A percentile compares a stretch with the other conserved stretches of the same genome.
Conservation (phyloP, 306 rosid genomes). For the Castanea mollissima region DNA sequence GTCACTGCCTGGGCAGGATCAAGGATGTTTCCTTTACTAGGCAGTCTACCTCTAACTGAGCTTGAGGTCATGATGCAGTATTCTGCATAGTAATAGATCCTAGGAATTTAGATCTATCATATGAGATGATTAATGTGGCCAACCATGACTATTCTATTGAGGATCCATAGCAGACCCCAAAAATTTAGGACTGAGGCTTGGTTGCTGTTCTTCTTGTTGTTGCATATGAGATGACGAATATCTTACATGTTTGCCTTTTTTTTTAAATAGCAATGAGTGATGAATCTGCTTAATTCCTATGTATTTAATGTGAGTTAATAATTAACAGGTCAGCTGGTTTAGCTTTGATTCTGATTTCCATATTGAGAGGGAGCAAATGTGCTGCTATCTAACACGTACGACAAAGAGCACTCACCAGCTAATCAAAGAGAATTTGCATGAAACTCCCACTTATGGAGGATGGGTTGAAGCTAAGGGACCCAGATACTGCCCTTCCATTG, state of each 20-base stretch:
- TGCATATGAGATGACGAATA: not conserved
- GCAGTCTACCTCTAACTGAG: not conserved
- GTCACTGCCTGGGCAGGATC: conserved; percentile 11
- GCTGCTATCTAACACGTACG: conserved; percentile 94
- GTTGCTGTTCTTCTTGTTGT: too few species aligned
- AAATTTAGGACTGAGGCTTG: too few species aligned
- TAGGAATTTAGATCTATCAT: conserved; percentile 1
- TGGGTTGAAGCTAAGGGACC: conserved; percentile 99
- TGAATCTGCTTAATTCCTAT: conserved; percentile 10
- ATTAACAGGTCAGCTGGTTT: conserved; percentile 90
- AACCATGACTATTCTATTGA: too few species aligned
- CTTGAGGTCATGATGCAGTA: not conserved
- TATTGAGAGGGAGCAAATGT: conserved; percentile 93
- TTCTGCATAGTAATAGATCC: conserved; percentile 5
- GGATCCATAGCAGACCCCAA: too few species aligned
- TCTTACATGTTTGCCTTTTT: conserved; percentile 10
- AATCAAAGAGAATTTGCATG: conserved; percentile 85
- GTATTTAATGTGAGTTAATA: conserved; percentile 25
- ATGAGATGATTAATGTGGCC: not conserved
- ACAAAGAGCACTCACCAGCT: conserved; percentile 84
- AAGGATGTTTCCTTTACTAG: conserved; percentile 8
- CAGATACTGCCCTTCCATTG: conserved; percentile 97
- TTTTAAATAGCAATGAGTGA: conserved; percentile 1
- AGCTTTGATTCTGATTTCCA: conserved; percentile 94
- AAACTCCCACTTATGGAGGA: conserved; percentile 98